Evolutionary conservation across 2,329 filamentous ascomycete genomes (phyloP), one percentile per base, ranked within the genome.

Genomic region (Diaporthe amygdali): DNA sequence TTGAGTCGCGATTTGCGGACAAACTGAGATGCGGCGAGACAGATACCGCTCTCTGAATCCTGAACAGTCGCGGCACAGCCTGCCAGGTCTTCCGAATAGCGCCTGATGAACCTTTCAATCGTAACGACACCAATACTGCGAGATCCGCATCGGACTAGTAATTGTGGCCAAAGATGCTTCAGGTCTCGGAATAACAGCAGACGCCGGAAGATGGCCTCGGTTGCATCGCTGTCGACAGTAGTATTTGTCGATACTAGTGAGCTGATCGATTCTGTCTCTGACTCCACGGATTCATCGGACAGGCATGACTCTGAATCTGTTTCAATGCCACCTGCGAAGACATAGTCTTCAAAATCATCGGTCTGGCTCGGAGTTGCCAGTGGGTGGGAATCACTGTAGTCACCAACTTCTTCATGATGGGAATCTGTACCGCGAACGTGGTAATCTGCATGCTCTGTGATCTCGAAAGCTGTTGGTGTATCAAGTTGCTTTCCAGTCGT

Each of bases 111-210:
- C 22, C 52, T 66, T n/a, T 59, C 56, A 1, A 70, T 61, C 3
- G 44, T 34, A 5, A 41, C 32, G 0, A 66, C 15, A 8, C n/a
- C 22, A 12, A 10, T 46, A 1, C 20, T 30, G 5, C 56, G 41
- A 12, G 70, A 72, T 25, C 27, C 55, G 20, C 30, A 37, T 1
- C 7, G 41, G 10, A 1, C 0, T 5, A 51, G 2, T 6, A 72
- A 10, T 25, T 72, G 70, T 2, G 67, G 70, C 70, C 70, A 72
- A 6, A 70, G 27, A 15, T 66, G 47, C 1, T 37, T 41, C 2
- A 72, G 34, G 32, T 44, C 32, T 15, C 30, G 15, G 8, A 69
- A 68, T 4, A 46, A 25, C 5, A 49, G 14, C 2, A 72, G 32
- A 1, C 44, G 67, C 14, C 34, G 59, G 12, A 67, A 69, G 0